These are phyloP conservation scores for Trichoderma sp. DNA, from an alignment of 2,329 filamentous ascomycete genomes.

Conservation along the genomic window DNA sequence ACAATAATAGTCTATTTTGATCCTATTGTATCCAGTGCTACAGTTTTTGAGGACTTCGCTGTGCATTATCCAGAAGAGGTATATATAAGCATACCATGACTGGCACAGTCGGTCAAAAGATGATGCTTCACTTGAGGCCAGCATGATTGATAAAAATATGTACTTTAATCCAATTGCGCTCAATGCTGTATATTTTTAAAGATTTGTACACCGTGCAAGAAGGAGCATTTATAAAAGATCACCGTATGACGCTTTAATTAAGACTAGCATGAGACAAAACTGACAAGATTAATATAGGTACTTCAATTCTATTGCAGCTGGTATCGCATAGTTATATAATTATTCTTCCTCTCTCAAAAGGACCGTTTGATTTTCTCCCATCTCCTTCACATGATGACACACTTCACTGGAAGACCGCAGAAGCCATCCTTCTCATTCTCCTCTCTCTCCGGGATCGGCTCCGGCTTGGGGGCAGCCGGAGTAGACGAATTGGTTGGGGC, in stretches of 20 bases:
- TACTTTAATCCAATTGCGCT: slow-evolving; percentile 22
- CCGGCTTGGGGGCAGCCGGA: slow-evolving; percentile 30
- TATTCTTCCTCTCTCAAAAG: slow-evolving; percentile 20
- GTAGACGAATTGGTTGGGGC: slow-evolving; percentile 33
- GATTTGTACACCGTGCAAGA: no score
- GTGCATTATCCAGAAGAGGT: no score
- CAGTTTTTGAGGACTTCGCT: no score
- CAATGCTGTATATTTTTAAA: neutral
- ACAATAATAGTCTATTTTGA: neutral
- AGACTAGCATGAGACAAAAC: no score
- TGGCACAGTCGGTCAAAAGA: no score
- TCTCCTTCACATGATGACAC: slow-evolving; percentile 61
- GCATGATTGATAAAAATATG: neutral
- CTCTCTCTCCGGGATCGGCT: slow-evolving; percentile 11
- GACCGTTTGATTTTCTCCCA: neutral
- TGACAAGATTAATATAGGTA: no score
- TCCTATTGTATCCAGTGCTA: slow-evolving; percentile 15
- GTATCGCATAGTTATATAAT: neutral
- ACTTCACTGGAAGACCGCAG: slow-evolving; percentile 78
- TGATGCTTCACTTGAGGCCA: neutral
- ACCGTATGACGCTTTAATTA: no score
- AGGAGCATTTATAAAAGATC: no score
- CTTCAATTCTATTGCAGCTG: neutral
- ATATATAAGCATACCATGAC: no score
- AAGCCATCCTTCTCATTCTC: slow-evolving; percentile 57